Evolutionary conservation across 1,284 basidiomycete species (phyloP), one percentile per base, ranked within the genome.

Genomic region (Boletus sp.): DNA sequence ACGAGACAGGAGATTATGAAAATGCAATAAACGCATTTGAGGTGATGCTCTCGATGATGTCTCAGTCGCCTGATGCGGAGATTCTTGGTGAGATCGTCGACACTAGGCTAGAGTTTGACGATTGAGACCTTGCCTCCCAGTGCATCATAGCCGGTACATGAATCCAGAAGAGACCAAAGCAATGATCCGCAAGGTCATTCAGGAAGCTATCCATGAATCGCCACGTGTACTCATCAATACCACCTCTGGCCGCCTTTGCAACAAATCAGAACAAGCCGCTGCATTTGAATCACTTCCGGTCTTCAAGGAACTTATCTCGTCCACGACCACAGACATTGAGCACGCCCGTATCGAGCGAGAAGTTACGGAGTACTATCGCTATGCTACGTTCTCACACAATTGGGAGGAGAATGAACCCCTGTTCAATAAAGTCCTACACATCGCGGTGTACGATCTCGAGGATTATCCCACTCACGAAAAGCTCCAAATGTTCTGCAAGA

Each of bases 151-250:
- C 20, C 17, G n/a, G 8, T 38, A 39, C 14, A n/a, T 25, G 8
- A 5, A 23, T 9, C 36, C 36, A n/a, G 22, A 8, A 37, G 2
- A 32, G 22, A 29, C 25, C 5, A 44, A 16, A 36, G 14, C 1
- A 1, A 13, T 2, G 5, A 35, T 54, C 1, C 44, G 26, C 17
- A 7, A 1, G 5, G 38, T 29, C 0, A 16, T 55, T 14, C 30
- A 48, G 3, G 22, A 34, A 9, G 8, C 33, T 8, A 45, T 52
- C 2, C 39, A 23, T 22, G 45, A 40, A 3, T 48, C 20, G 4
- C 53, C 53, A 3, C 32, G 12, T 1, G 36, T 56, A 2, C 53
- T 54, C 12, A 42, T 54, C 5, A 35, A 52, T 19, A 42, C 42
- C 4, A 8, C 4, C 2, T 47, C 53, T 20, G 53, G 53, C 6